Percentiles rank a stretch among this genome's conserved stretches.
These are phyloP conservation scores for Russula olivacea DNA, from an alignment of 768 basidiomycete species.

Conservation along the genomic window DNA sequence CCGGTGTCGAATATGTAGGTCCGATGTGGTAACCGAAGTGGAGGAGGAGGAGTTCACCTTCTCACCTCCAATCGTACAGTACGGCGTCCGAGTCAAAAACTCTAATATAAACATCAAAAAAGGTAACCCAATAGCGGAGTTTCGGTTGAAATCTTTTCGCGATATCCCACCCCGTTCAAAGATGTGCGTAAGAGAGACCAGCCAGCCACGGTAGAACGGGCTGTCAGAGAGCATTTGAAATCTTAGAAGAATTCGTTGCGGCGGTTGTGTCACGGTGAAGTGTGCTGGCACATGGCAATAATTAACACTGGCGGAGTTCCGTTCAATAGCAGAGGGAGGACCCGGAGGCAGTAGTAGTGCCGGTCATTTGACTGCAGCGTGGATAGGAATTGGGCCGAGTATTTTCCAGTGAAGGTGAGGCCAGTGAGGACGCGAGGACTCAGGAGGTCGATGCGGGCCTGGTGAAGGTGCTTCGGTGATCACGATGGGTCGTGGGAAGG, in stretches of 20 bases:
- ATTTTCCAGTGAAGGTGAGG: not conserved
- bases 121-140: no score
- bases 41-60: not conserved
- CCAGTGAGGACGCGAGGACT: not conserved
- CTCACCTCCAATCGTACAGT: no score
- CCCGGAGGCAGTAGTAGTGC: not conserved
- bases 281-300: no score
- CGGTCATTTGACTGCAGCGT: not conserved
- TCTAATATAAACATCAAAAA: not conserved
- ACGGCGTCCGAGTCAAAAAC: not conserved
- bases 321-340: not conserved
- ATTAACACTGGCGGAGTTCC: not conserved
- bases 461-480: no score
- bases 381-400: not conserved
- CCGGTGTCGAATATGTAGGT: not conserved
- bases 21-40: not conserved
- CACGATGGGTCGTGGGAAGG: no score
- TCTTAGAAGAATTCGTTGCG: no score
- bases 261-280: no score
- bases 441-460: no score
- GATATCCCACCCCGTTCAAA: not conserved
- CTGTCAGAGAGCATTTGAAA: no score
- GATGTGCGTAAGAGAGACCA: not conserved
- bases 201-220: no score
- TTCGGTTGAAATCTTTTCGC: no score